These are phyloP conservation scores for Myxozyma neotropica DNA, from an alignment of 805 yeast genomes.

Conservation along the genomic window DNA sequence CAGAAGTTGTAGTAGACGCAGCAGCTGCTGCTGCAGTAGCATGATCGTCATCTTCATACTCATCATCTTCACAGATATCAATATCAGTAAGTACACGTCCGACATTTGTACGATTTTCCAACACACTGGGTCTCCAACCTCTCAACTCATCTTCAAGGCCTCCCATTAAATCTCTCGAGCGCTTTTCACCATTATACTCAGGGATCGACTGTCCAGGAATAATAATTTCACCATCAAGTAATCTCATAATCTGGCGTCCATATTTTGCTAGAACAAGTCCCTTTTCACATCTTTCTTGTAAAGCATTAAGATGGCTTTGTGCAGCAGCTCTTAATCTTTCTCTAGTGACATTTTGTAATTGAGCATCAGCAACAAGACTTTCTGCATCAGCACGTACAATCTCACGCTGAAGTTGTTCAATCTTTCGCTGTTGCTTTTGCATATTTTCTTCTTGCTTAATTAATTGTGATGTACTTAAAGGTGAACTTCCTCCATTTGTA, in stretches of 20 bases:
- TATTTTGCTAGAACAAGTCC: slow-evolving; percentile 84
- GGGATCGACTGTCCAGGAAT: slow-evolving; percentile 23
- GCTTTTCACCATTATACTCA: slow-evolving; percentile 15
- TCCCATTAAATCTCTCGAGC: slow-evolving; percentile 20
- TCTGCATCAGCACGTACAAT: slow-evolving; percentile 91
- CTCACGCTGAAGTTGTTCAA: slow-evolving; percentile 81
- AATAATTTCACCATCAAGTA: slow-evolving; percentile 55
- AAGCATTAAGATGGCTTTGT: slow-evolving; percentile 81
- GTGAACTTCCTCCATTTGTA: background rate
- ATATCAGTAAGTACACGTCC: background rate
- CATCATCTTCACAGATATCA: background rate
- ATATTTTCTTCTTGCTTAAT: slow-evolving; percentile 40
- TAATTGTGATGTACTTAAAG: background rate
- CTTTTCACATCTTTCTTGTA: slow-evolving; percentile 84
- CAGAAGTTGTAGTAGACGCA: background rate
- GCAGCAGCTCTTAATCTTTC: slow-evolving; percentile 83
- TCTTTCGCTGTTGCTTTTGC: slow-evolving; percentile 53
- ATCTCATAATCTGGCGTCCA: slow-evolving; percentile 82
- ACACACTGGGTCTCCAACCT: slow-evolving; percentile 17
- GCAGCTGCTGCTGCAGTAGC: slow-evolving; percentile 11
- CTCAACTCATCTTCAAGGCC: slow-evolving; percentile 23
- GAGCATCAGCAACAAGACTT: slow-evolving; percentile 88
- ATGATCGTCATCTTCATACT: background rate
- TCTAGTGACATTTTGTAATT: slow-evolving; percentile 83
- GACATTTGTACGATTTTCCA: background rate